phyloP scores from a whole-genome alignment of 305 asterid species.

The Rubia tinctorum region DNA sequence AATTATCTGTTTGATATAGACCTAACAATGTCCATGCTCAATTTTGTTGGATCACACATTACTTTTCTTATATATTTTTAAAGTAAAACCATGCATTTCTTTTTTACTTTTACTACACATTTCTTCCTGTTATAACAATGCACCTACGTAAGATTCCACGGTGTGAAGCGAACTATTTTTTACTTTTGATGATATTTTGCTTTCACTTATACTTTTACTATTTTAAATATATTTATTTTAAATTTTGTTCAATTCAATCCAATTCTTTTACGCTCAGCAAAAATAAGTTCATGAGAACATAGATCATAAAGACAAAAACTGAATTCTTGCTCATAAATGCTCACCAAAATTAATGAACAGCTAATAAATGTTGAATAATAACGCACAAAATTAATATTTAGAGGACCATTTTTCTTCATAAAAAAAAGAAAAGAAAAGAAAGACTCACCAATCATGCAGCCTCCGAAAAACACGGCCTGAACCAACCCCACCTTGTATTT shows the following conservation, averaged over 20 bases:
- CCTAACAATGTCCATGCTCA: no score
- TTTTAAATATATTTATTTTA: no score
- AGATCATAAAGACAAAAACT: background rate
- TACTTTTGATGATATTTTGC: background rate
- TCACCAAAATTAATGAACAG: background rate
- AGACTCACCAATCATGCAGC: constrained; percentile 79
- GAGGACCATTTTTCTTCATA: background rate
- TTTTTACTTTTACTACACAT: no score
- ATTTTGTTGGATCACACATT: no score
- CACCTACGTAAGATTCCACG: no score
- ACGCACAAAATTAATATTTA: background rate
- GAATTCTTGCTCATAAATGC: background rate
- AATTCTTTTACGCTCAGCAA: no score
- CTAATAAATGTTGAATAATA: background rate
- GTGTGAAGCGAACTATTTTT: no score
- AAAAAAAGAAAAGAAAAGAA: background rate
- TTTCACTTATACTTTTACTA: no score
- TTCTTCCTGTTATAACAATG: no score
- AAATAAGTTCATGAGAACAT: background rate
- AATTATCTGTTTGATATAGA: background rate
- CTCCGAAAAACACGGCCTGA: constrained; percentile 79
- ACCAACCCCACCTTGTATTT: constrained; percentile 84
- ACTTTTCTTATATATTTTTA: no score
- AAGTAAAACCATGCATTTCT: no score
- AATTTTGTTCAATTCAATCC: no score